Evolutionary conservation across 2,329 filamentous ascomycete species (phyloP).

Genomic region (Aspergillus carbonarius): DNA sequence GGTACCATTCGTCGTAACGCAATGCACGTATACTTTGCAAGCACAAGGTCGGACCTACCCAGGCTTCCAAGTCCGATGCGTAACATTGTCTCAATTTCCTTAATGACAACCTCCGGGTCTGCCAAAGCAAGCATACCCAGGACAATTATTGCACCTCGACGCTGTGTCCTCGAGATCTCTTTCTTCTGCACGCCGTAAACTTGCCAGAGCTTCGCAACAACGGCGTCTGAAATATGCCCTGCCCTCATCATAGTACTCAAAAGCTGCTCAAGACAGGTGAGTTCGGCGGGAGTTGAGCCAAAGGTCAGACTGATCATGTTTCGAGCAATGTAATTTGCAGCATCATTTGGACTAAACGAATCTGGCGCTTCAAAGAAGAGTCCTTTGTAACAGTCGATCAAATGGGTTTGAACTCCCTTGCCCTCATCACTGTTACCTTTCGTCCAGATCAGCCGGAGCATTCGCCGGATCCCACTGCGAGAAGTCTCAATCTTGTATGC

Average conservation of each 20-base stretch:
- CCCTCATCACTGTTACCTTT: constrained; percentile 99
- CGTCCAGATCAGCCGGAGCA: constrained; percentile 97
- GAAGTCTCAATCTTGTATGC: constrained; percentile 95
- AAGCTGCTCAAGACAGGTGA: constrained; percentile 93
- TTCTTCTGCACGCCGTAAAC: constrained; percentile 93
- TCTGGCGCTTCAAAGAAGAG: constrained; percentile 96
- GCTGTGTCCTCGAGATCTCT: constrained; percentile 87
- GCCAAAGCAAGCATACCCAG: constrained; percentile 95
- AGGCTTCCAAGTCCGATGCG: constrained; percentile 80
- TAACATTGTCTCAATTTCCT: constrained; percentile 92
- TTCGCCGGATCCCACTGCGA: constrained; percentile 86
- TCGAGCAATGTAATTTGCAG: constrained; percentile 90
- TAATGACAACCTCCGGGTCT: constrained; percentile 86
- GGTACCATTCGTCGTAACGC: constrained; percentile 89
- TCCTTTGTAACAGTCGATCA: constrained; percentile 94
- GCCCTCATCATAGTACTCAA: constrained; percentile 97
- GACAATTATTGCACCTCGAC: constrained; percentile 91
- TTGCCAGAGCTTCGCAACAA: constrained; percentile 93
- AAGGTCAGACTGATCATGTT: constrained; percentile 99
- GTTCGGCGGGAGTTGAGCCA: constrained; percentile 87
- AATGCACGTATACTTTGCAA: constrained; percentile 94
- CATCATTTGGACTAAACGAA: constrained; percentile 81
- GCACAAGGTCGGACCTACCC: constrained; percentile 76
- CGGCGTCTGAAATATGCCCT: constrained; percentile 78
- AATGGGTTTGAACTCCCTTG: constrained; percentile 92